Percentiles rank a stretch among this genome's conserved stretches.
These are phyloP conservation scores for Symbiotaphrina buchneri DNA, from an alignment of 495 filamentous ascomycete species.

Conservation along the genomic window DNA sequence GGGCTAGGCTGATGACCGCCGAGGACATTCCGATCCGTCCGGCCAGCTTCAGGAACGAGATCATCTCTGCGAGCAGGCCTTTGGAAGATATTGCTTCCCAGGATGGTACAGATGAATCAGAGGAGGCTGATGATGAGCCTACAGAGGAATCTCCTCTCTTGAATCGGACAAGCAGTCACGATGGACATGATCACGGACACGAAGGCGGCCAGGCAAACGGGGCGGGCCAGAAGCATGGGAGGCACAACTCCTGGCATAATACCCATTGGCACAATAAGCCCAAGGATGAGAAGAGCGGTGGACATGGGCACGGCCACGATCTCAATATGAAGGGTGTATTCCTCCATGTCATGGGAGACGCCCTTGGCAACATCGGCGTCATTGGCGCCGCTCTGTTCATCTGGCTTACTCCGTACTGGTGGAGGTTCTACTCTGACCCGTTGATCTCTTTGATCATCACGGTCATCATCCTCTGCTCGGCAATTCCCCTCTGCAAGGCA, in stretches of 20 bases:
- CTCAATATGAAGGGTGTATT: conserved; percentile 97
- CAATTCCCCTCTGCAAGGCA: conserved; percentile 79
- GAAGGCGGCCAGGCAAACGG: too few relatives aligned
- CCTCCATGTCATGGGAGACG: conserved; percentile 89
- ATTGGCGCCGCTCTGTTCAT: conserved; percentile 85
- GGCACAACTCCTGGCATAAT: conserved; percentile 20
- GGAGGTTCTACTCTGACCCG: conserved; percentile 68
- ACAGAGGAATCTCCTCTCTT: conserved; percentile 18
- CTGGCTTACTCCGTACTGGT: conserved; percentile 54
- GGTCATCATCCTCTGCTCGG: conserved; percentile 74
- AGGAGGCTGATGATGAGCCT: conserved; percentile 21
- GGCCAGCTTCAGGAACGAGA: conserved; percentile 73
- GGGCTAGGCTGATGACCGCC: conserved; percentile 11
- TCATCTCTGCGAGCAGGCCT: conserved; percentile 49
- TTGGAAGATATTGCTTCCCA: conserved; percentile 27
- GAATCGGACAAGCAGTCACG: conserved; percentile 13
- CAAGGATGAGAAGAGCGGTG: conserved; percentile 32
- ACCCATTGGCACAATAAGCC: conserved; percentile 69
- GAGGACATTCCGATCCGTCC: conserved; percentile 65
- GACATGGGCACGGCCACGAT: conserved; percentile 61
- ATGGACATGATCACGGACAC: too few relatives aligned
- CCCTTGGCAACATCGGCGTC: conserved; percentile 90
- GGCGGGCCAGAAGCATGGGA: neutral
- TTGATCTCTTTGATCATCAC: conserved; percentile 92
- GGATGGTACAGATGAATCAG: conserved; percentile 28